phyloP scores from a whole-genome alignment of 2,329 filamentous ascomycete species.

The Colletotrichum neosansevieriae region DNA sequence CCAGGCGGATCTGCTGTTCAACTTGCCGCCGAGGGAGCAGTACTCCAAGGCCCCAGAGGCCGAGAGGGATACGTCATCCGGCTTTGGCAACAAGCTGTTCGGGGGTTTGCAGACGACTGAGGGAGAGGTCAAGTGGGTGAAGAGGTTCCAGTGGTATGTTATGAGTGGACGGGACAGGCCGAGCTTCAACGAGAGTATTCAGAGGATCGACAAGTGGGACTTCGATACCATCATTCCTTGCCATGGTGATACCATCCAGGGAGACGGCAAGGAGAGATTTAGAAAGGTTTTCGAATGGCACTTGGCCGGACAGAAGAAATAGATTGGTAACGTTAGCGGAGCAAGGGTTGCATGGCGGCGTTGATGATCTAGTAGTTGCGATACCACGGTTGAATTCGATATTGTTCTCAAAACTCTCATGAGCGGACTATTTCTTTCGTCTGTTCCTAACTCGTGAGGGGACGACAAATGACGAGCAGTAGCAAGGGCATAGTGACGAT shows the following conservation, averaged over 20 bases:
- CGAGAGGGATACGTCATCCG: slow-evolving; percentile 46
- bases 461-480: no score
- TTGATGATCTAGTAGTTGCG: slow-evolving; percentile 11
- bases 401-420: no score
- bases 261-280: slow-evolving; percentile 79
- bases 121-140: slow-evolving; percentile 78
- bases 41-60: slow-evolving; percentile 71
- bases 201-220: slow-evolving; percentile 81
- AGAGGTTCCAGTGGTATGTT: slow-evolving; percentile 85
- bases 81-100: slow-evolving; percentile 49
- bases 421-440: no score
- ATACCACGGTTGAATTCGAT: slow-evolving; percentile 33
- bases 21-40: slow-evolving; percentile 88
- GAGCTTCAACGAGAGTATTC: slow-evolving; percentile 77
- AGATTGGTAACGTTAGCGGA: fast-evolving
- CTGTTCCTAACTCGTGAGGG: no score
- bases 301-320: slow-evolving; percentile 57
- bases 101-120: slow-evolving; percentile 67
- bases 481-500: no score
- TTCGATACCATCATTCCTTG: slow-evolving; percentile 90
- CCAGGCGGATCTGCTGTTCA: slow-evolving; percentile 92
- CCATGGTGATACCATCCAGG: slow-evolving; percentile 90
- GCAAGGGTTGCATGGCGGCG: slow-evolving; percentile 16
- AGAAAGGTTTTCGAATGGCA: slow-evolving; percentile 87
- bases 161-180: slow-evolving; percentile 69